These are phyloP conservation scores for Fusarium dlaminii DNA, from an alignment of 2,329 filamentous ascomycete species.

Conservation along the genomic window DNA sequence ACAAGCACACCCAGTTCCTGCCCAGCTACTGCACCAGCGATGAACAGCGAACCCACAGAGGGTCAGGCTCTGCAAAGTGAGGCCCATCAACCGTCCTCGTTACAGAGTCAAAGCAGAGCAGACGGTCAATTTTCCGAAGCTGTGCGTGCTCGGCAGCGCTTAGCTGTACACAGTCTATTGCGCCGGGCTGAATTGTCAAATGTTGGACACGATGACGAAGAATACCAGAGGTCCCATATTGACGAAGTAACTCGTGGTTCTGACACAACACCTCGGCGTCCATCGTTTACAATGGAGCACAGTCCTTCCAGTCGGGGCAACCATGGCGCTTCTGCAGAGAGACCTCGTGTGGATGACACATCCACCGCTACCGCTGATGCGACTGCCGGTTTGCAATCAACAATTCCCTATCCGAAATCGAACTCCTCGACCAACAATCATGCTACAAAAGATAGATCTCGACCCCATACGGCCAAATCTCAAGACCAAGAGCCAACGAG, in stretches of 20 bases:
- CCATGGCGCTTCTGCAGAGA: neutral
- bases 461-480: fast-evolving
- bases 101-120: neutral
- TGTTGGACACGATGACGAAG: neutral
- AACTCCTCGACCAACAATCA: neutral
- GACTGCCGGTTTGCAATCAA: neutral
- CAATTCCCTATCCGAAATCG: neutral
- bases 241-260: neutral
- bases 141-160: neutral
- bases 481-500: neutral
- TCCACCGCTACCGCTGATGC: neutral
- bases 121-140: neutral
- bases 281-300: fast-evolving
- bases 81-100: neutral
- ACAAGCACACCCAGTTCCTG: fast-evolving
- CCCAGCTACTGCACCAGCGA: neutral
- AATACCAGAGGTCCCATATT: neutral
- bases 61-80: neutral
- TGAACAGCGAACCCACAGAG: neutral
- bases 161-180: neutral
- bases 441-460: neutral
- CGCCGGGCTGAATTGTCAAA: neutral
- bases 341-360: neutral
- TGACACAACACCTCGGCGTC: neutral
- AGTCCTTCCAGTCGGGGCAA: fast-evolving